These are phyloP conservation scores for Talinum fruticosum DNA, from an alignment of 148 eudicot genomes.

Conservation along the genomic window DNA sequence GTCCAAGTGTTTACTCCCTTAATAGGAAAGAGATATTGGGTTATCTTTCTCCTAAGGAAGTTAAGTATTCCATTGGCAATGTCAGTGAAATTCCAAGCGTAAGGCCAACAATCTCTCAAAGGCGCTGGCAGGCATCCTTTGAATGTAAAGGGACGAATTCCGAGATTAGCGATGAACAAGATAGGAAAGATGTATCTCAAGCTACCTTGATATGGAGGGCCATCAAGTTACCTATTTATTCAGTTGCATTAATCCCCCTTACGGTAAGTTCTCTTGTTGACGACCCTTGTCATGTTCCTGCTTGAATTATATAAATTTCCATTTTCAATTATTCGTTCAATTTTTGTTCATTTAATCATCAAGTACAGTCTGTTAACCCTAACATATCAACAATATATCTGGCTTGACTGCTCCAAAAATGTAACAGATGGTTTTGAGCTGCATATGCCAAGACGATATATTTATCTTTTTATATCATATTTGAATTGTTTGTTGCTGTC, in stretches of 20 bases:
- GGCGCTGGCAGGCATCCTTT: conserved; percentile 12
- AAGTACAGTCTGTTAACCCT: not conserved
- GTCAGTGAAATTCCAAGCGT: conserved; percentile 7
- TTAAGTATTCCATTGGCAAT: conserved; percentile 9
- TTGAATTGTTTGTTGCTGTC: not conserved
- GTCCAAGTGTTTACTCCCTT: conserved; percentile 5
- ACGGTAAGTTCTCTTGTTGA: conserved; percentile 53
- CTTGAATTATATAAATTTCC: not conserved
- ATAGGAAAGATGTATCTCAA: conserved; percentile 45
- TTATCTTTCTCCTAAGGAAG: not conserved
- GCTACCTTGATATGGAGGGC: conserved; percentile 95
- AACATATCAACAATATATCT: not conserved
- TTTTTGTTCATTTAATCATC: too few relatives aligned
- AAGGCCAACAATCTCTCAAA: conserved; percentile 4
- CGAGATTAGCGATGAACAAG: conserved; percentile 24
- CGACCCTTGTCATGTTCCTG: not conserved
- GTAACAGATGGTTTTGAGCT: not conserved
- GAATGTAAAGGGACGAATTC: conserved; percentile 24
- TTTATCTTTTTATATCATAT: not conserved
- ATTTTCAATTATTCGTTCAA: not conserved
- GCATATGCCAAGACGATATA: too few relatives aligned
- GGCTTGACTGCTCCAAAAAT: not conserved
- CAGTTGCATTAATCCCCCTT: conserved; percentile 89
- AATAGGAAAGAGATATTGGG: conserved; percentile 8
- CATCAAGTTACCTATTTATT: conserved; percentile 80